phyloP scores from a whole-genome alignment of 345 rosid species.

The Microcos paniculata region DNA sequence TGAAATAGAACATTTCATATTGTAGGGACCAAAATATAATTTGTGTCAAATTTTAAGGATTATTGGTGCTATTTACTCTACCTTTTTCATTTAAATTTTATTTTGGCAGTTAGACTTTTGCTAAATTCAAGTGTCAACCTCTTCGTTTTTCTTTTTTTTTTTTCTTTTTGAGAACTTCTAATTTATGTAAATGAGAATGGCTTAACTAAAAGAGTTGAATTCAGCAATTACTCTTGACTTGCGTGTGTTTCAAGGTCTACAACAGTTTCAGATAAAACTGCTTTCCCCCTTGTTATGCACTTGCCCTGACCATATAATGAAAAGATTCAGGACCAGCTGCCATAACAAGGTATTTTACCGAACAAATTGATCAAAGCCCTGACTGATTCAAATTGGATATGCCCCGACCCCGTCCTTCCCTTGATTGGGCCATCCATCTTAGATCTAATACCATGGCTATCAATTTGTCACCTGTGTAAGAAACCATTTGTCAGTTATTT shows the following conservation, averaged over 20 bases:
- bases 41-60: no score
- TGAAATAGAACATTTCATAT: no score
- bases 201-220: not conserved
- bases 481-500: not conserved
- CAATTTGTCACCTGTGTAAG: not conserved
- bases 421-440: not conserved
- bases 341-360: not conserved
- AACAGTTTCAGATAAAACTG: not conserved
- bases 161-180: not conserved
- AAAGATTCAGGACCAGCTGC: not conserved
- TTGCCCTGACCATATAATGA: not conserved
- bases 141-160: no score
- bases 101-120: not conserved
- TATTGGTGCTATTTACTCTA: no score
- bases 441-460: not conserved
- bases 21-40: no score
- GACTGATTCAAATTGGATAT: not conserved
- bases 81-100: not conserved
- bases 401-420: not conserved
- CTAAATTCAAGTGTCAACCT: not conserved
- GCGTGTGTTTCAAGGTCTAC: not conserved
- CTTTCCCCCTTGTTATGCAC: not conserved
- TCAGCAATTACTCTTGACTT: not conserved
- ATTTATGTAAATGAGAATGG: not conserved
- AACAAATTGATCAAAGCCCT: not conserved